Base-by-base conservation (phyloP, 1,139 yeast species). In the Suhomyces bokatorum region DNA sequence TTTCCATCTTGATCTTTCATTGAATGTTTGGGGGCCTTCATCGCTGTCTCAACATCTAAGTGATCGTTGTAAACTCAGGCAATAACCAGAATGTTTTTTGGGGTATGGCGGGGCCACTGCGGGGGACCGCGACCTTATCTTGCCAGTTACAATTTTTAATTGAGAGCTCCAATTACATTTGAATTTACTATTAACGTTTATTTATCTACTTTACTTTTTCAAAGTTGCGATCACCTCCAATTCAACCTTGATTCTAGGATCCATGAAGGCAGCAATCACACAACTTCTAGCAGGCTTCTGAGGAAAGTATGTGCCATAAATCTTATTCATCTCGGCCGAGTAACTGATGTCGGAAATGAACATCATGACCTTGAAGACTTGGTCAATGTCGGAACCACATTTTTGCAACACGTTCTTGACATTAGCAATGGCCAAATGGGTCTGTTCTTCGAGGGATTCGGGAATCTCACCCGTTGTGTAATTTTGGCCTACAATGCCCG, bases 241-340 rank as follows among this genome's bases (percentile, higher is more conserved):
- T 43, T 68, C 73, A 14, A 66, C 66, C 51, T 67, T 67, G 44
- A 68, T 61, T 17, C 62, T 47, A 9, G 70, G 62, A 43, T 68
- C 70, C 70, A 67, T 68, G 50, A 68, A 68, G 3, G 63, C 64
- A 24, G 54, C 72, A 17, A 52, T 43, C 26, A 79, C 73, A 57
- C 83, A 78, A 42, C 80, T 72, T 62, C 85, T 69, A 26, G 80
- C 78, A n/a, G 85, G 85, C 56, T 70, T 69, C 42, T 69, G 69
- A 3, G 68, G 63, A 58, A 80, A 76, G 57, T 73, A 66, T 51
- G 70, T 64, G 20, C 66, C 70, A 58, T 79, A 80, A 33, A 79
- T 70, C 44, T 67, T 61, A 59, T 78, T 80, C 56, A 80, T 70
- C 28, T 59, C 64, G 16, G 70, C 60, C 32, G 76, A 70, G 57